A percentile compares a stretch with the other conserved stretches of the same genome.
Conservation (phyloP, 768 basidiomycete species). For the Suillus alpinus region DNA sequence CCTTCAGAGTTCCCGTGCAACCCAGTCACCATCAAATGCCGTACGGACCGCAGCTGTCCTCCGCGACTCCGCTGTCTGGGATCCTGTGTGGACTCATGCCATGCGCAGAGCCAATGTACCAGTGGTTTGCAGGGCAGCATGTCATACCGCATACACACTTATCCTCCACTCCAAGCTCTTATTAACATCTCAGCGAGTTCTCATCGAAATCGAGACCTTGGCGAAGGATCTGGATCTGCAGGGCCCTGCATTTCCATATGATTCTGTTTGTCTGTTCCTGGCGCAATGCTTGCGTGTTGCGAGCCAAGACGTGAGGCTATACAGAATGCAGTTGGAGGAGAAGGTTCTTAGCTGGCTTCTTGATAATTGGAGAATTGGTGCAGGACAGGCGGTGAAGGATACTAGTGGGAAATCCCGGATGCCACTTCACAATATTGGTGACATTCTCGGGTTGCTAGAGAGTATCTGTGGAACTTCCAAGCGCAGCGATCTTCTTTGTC, state of each 20-base stretch:
- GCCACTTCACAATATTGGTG: constrained; percentile 53
- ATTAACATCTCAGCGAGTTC: constrained; percentile 54
- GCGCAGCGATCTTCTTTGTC: constrained; percentile 42
- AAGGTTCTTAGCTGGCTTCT: constrained; percentile 81
- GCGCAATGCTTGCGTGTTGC: constrained; percentile 65
- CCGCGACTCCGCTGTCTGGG: constrained; percentile 53
- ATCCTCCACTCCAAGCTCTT: constrained; percentile 40
- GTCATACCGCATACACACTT: constrained; percentile 61
- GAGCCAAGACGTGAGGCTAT: constrained; percentile 77
- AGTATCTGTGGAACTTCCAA: constrained; percentile 57
- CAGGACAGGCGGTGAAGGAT: constrained; percentile 35
- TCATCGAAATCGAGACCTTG: constrained; percentile 74
- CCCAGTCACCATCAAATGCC: constrained; percentile 1
- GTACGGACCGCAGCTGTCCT: not conserved
- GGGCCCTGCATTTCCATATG: constrained; percentile 82
- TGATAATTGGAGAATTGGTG: constrained; percentile 61
- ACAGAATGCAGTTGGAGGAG: constrained; percentile 83
- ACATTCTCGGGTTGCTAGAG: constrained; percentile 63
- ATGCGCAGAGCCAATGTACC: constrained; percentile 71
- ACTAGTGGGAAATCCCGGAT: constrained; percentile 38
- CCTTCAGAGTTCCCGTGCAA: constrained; percentile 3
- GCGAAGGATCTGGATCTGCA: constrained; percentile 86
- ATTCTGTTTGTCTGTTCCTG: constrained; percentile 87
- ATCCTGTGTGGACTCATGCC: constrained; percentile 78
- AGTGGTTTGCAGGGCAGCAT: constrained; percentile 74